Evolutionary conservation across 148 eudicot species (phyloP), one percentile per base, ranked within the genome.

Genomic region (Diospyros lotus): DNA sequence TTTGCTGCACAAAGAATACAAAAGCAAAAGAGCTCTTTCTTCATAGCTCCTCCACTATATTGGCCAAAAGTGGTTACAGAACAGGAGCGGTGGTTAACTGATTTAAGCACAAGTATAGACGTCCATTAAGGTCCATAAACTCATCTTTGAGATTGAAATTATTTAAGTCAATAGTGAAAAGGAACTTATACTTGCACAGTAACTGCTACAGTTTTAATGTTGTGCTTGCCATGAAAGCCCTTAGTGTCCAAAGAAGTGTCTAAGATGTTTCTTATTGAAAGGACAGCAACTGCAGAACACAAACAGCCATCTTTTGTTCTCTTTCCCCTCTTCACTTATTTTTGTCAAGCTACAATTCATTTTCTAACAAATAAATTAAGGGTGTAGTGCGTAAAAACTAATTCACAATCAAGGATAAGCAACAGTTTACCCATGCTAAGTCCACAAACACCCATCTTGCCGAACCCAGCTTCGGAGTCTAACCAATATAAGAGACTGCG

Each of bases 401-500:
- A 8, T 41, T 59, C 55, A 48, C 28, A 75, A 54, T 39, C 5
- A 76, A 66, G 6, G 52, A 38, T 42, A 52, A 9, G 44, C 43
- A 45, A 73, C 14, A 77, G 46, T 89, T 87, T 85, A 95, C 98
- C 98, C 98, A 95, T 95, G 92, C 98, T 92, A 71, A 95, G 96
- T 75, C 98, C 98, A 80, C 98, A 95, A 54, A 95, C 78, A 66
- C 98, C 98, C 87, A 92, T 86, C 80, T 95, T 95, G 67, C 98
- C 98, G 60, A 83, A 92, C 40, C 98, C 98, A 58, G 83, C 95
- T 80, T 89, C 96, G 40, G 75, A 42, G 79, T 92, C 97, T 64
- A 94, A 78, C 97, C 96, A 94, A 81, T 92, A 68, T 73, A 94
- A 65, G 73, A 95, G 96, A 80, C 97, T 89, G 53, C 92, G 96